Evolutionary conservation across 2,329 filamentous ascomycete species (phyloP).

Genomic region (Neocatenulostroma microsporum): DNA sequence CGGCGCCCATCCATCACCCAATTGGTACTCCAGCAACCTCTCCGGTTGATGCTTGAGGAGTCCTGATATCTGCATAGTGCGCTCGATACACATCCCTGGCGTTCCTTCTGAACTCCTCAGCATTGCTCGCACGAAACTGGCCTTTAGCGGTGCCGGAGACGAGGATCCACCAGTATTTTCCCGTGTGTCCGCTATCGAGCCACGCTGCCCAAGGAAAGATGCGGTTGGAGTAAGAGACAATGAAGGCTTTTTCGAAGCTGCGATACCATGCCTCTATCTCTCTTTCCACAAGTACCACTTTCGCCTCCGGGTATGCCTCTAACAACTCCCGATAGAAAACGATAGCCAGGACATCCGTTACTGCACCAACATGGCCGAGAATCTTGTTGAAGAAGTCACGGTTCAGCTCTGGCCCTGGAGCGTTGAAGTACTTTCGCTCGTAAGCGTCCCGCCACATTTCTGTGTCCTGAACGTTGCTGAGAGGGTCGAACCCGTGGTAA

Average conservation of each 20-base stretch:
- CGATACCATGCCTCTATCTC: constrained; percentile 18
- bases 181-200: no score
- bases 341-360: constrained; percentile 28
- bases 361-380: constrained; percentile 25
- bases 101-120: no score
- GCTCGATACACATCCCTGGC: constrained; percentile 4
- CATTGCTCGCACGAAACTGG: no score
- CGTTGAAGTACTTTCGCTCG: constrained; percentile 12
- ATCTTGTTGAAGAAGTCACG: constrained; percentile 25
- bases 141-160: no score
- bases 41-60: no score
- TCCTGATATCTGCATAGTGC: constrained; percentile 12
- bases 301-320: constrained; percentile 31
- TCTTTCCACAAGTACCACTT: constrained; percentile 29
- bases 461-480: constrained; percentile 11
- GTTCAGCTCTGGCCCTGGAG: constrained; percentile 3
- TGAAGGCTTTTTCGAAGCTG: no score
- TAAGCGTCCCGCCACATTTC: constrained; percentile 13
- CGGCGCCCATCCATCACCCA: constrained; percentile 20
- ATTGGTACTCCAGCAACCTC: constrained; percentile 14
- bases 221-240: no score
- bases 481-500: constrained; percentile 16
- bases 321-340: constrained; percentile 32
- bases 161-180: no score
- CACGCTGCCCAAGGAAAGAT: no score